Base-by-base conservation (phyloP, 2,329 filamentous ascomycete genomes). In the Monosporascus cannonballus region DNA sequence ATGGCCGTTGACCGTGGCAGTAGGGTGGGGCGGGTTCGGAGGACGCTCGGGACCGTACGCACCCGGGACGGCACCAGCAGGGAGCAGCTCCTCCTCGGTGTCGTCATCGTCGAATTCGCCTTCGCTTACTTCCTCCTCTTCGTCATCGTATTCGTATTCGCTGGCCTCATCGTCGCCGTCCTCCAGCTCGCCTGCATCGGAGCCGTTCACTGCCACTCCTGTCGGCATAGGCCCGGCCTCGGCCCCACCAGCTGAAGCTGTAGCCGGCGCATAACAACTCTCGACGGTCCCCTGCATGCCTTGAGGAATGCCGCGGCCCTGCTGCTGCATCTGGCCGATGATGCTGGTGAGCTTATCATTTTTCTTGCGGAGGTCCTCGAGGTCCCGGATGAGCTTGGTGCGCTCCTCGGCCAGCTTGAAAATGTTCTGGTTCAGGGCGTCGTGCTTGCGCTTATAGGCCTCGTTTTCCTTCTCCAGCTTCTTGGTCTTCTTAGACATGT, bases 401-500 rank as follows among this genome's bases (percentile, higher is more conserved):
- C 94, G 86, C 69, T 97, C 93, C 69, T 96, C 91, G 3, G 93
- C 94, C 93, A 97, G 96, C 66, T 94, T 89, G 54, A 96, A 83
- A 66, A 99, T 96, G 70, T 96, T 97, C 60, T 89, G 86, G 65
- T 94, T 94, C 25, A 92, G 95, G 47, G 90, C 85, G 63, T 96
- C 92, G 69, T 96, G 93, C 71, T 96, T 96, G 52, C 93, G 84
- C 60, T 90, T 96, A 49, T 96, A 80, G 18, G 83, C 87, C 62
- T 94, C 87, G 64, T 99, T 97, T 67, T 99, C 94, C 73, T 96
- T 96, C 70, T 99, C 94, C 50, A 99, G 77, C 25, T 91, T 86
- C 72, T 96, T 96, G 6, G 93, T 96, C 76, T 97, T 97, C 76
- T 96, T 96, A 1, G 92, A 96, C 92, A 97, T 97, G 67, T 97